Evolutionary conservation across 768 basidiomycete species (phyloP).

Genomic region (Galerina sulciceps): DNA sequence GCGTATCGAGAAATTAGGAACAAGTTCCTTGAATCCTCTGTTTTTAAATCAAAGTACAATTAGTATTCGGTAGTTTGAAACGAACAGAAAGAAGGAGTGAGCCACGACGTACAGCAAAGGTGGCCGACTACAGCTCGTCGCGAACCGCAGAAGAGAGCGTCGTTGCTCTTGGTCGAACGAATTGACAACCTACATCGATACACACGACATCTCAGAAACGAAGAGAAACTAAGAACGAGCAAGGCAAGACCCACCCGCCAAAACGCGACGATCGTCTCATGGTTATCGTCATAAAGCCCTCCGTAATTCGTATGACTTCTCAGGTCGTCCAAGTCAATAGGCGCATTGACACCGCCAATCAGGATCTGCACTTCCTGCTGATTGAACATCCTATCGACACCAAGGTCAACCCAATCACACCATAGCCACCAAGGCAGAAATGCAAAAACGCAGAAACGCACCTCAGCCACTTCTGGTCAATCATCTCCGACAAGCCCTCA

Average conservation of each 20-base stretch:
- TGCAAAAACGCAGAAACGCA: conserved; percentile 34
- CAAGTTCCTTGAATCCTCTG: conserved; percentile 85
- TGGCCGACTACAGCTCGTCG: conserved; percentile 90
- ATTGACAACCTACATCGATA: conserved; percentile 63
- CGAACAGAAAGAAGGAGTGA: neutral
- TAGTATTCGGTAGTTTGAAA: neutral
- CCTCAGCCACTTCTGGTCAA: conserved; percentile 89
- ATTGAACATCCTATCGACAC: conserved; percentile 83
- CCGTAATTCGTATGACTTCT: conserved; percentile 80
- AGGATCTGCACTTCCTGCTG: conserved; percentile 94
- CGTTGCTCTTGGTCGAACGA: conserved; percentile 83
- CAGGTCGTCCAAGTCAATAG: conserved; percentile 85
- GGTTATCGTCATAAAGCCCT: conserved; percentile 72
- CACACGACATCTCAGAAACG: neutral
- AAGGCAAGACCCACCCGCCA: conserved; percentile 66
- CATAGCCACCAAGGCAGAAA: neutral
- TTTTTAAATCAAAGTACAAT: neutral
- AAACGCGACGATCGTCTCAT: conserved; percentile 76
- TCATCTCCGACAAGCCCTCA: conserved; percentile 89
- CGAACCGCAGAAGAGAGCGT: conserved; percentile 81
- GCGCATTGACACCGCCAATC: conserved; percentile 85
- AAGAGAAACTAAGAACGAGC: neutral
- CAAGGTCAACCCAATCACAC: neutral
- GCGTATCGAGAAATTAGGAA: conserved; percentile 88
- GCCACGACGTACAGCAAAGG: conserved; percentile 70